phyloP scores from a whole-genome alignment of 257 asterid genomes.

The Mentha longifolia region DNA sequence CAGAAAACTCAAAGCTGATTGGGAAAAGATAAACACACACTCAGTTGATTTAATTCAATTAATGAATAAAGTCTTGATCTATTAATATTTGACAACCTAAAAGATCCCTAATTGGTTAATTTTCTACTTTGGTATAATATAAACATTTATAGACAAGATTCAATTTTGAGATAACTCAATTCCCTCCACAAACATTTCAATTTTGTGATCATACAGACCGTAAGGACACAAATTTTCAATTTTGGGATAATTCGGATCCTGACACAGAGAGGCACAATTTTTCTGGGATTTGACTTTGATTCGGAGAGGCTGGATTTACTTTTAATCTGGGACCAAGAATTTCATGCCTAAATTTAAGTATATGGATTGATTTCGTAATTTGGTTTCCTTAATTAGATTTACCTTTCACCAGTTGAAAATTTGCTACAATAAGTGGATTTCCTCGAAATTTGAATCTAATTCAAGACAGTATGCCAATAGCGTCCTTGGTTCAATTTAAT shows the following conservation, averaged over 20 bases:
- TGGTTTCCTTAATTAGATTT: neutral
- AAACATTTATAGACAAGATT: no score
- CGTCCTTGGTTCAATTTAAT: neutral
- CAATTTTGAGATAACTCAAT: constrained; percentile 14
- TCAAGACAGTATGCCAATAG: neutral
- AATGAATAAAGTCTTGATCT: constrained; percentile 18
- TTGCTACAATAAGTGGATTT: neutral
- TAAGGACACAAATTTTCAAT: neutral
- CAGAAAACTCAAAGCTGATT: constrained; percentile 36
- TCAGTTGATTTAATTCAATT: constrained; percentile 13
- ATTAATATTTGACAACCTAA: constrained; percentile 19
- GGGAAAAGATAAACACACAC: neutral
- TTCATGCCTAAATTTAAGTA: neutral
- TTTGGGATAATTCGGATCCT: no score
- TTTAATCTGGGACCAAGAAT: neutral
- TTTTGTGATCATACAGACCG: neutral
- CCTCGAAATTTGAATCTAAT: constrained; percentile 23
- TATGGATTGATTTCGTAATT: neutral
- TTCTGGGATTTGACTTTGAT: neutral
- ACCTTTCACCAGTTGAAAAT: neutral
- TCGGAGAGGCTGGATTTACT: constrained; percentile 19
- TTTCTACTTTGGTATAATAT: neutral
- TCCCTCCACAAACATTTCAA: neutral
- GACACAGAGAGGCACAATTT: neutral
- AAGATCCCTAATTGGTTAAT: constrained; percentile 30